A percentile compares a stretch with the other conserved stretches of the same genome.
Conservation (phyloP, 306 rosid genomes). For the Myrica gale region DNA sequence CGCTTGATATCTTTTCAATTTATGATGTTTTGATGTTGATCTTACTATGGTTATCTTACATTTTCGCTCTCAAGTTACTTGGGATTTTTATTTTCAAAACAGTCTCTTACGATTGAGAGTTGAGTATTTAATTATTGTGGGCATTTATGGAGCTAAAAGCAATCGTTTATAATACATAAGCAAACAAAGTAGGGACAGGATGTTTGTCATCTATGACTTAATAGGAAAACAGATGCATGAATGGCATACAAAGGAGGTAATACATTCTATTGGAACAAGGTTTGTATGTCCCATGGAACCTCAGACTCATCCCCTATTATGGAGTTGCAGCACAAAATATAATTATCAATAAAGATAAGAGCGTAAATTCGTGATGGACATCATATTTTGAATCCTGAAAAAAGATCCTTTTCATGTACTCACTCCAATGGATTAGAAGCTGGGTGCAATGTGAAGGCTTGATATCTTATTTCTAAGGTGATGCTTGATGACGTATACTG, state of each 20-base stretch:
- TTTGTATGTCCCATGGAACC: neutral
- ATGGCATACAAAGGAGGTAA: neutral
- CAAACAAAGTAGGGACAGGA: neutral
- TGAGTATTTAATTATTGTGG: neutral
- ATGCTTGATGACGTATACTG: neutral
- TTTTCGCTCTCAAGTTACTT: neutral
- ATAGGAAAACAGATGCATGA: slow-evolving; percentile 1
- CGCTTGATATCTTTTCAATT: neutral
- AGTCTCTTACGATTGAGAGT: no score
- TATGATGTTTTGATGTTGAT: neutral
- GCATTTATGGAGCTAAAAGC: neutral
- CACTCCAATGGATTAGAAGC: neutral
- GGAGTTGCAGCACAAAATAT: neutral
- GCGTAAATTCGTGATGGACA: neutral
- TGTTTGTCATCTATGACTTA: neutral
- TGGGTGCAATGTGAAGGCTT: neutral
- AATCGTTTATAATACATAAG: neutral
- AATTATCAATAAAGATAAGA: neutral
- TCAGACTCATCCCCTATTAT: neutral
- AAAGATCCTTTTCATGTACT: neutral
- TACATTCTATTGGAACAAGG: neutral
- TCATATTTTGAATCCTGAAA: neutral
- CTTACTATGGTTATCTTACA: neutral
- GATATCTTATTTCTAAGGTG: neutral
- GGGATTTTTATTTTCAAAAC: no score